phyloP scores from a whole-genome alignment of 2,329 filamentous ascomycete genomes.

The Alternaria longipes region DNA sequence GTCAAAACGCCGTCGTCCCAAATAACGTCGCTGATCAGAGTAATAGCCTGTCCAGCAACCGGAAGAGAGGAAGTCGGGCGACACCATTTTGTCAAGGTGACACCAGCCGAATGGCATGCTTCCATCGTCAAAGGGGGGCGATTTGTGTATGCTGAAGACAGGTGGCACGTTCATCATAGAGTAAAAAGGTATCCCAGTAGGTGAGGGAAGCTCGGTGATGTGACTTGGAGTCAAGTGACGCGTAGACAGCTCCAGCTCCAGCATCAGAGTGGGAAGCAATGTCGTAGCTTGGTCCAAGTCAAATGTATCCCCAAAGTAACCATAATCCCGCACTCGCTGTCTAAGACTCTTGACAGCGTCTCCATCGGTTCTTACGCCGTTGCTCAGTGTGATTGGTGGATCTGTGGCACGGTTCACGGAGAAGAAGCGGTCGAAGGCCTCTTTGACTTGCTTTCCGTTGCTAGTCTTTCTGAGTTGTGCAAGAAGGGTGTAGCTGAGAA shows the following conservation, averaged over 20 bases:
- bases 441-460: background rate
- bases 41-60: conserved; percentile 32
- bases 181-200: conserved; percentile 22
- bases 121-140: background rate
- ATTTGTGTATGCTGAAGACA: conserved; percentile 3
- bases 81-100: conserved; percentile 30
- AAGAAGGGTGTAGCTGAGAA: conserved; percentile 24
- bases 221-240: background rate
- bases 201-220: conserved; percentile 16
- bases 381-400: background rate
- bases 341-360: conserved; percentile 4
- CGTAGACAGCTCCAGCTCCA: conserved; percentile 12
- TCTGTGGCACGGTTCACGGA: background rate
- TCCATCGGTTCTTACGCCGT: background rate
- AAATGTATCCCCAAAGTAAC: conserved; percentile 4
- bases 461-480: conserved; percentile 9
- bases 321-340: conserved; percentile 17
- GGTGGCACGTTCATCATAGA: conserved; percentile 27
- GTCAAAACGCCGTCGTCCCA: conserved; percentile 13
- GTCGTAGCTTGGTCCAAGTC: conserved; percentile 19
- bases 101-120: conserved; percentile 21
- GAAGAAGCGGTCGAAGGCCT: background rate
- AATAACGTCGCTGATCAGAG: conserved; percentile 20
- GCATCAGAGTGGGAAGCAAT: conserved; percentile 12
- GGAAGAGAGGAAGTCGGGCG: conserved; percentile 20